phyloP scores from a whole-genome alignment of 192 early-diverging fungal species.

The Funneliformis geosporum region DNA sequence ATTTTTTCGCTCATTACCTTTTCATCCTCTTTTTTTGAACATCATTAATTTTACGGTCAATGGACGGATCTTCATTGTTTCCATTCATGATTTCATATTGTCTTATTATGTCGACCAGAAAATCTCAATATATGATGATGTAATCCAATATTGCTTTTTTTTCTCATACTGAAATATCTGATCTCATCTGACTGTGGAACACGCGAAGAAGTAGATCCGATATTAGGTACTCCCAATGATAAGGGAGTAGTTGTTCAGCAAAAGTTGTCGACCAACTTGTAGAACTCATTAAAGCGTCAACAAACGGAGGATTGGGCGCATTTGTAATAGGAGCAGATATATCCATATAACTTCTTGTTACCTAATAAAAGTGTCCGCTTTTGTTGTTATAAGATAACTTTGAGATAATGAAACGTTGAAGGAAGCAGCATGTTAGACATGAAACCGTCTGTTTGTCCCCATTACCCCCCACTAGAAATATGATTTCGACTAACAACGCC shows the following conservation, averaged over 20 bases:
- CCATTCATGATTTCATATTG: conserved; percentile 27
- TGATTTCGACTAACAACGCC: conserved; percentile 27
- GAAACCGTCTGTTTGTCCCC: conserved; percentile 12
- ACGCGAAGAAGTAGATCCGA: conserved; percentile 37
- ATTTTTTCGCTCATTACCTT: not conserved
- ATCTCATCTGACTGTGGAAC: conserved; percentile 41
- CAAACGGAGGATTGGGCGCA: conserved; percentile 30
- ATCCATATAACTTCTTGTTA: conserved; percentile 33
- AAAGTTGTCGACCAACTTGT: conserved; percentile 2
- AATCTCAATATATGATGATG: conserved; percentile 38
- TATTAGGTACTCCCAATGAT: conserved; percentile 36
- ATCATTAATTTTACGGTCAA: conserved; percentile 45
- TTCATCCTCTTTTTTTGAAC: conserved; percentile 11
- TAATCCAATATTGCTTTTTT: conserved; percentile 1
- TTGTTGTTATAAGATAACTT: conserved; percentile 16
- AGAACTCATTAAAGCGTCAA: conserved; percentile 29
- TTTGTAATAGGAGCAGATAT: conserved; percentile 35
- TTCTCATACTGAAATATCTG: conserved; percentile 32
- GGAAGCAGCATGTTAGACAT: not conserved
- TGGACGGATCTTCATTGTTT: conserved; percentile 44
- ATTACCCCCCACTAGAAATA: conserved; percentile 5
- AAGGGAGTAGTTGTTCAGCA: not conserved
- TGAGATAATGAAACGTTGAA: conserved; percentile 12
- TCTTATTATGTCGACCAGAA: conserved; percentile 39
- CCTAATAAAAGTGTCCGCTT: conserved; percentile 36